Base-by-base conservation (phyloP, 768 basidiomycete genomes). In the Mycena maculata region DNA sequence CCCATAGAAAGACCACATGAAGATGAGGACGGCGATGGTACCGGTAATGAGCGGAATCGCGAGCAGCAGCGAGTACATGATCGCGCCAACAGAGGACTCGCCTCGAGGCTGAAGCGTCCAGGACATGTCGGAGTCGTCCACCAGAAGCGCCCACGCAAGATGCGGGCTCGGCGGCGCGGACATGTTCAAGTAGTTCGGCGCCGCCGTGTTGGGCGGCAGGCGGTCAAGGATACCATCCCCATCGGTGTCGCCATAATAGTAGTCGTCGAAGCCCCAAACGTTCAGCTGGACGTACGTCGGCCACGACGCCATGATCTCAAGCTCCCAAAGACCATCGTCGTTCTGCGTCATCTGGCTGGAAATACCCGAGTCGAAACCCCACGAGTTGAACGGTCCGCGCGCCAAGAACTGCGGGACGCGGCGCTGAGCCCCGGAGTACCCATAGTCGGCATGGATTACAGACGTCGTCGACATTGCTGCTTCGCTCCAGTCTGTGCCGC, bases 1-100 rank as follows among this genome's bases (percentile, higher is more conserved):
- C 31, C 95, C 94, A 74, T 98, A 98, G 87, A 98, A 98, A 8
- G 92, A 90, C 90, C 93, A 95, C 89, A 95, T 93, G 87, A 98
- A 98, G 78, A 95, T 76, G 56, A 90, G 74, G 50, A 94, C 94
- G 18, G 96, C 94, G 54, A 94, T 83, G 16, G 87, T 86, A 65
- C 89, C 96, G 22, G 95, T 96, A 77, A 97, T 86, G 69, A 95
- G 80, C 7, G 96, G 96, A 65, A 97, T 93, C 44, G 88, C 72
- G 31, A 92, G 83, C 48, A 97, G 84, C 42, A 97, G 87, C 1
- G 89, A 94, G 74, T 91, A 98, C 87, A 96, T 94, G 81, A 92
- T 89, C 33, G 91, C 93, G 30, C 92, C 94, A 25, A 97, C 87
- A 20, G 86, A 83, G 11, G 93, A 86, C 73, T 94, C 82, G 38